A percentile compares a stretch with the other conserved stretches of the same genome.
Conservation (phyloP, 495 filamentous ascomycete species). For the Aspergillus mulundensis region DNA sequence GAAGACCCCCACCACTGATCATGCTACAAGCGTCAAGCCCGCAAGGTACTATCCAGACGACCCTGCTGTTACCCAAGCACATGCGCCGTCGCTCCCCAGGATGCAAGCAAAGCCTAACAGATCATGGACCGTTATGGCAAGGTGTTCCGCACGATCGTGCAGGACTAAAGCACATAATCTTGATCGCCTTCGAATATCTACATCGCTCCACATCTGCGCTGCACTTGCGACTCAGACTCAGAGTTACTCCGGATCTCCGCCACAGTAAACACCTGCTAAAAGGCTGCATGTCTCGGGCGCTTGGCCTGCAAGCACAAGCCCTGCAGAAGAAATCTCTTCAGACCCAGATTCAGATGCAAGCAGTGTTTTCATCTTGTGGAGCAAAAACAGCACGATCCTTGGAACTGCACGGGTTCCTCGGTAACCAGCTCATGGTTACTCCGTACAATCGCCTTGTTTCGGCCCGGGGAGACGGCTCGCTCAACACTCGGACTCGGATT, state of each 20-base stretch:
- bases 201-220: neutral
- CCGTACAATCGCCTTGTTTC: neutral
- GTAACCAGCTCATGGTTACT: constrained; percentile 1
- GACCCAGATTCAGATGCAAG: neutral
- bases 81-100: neutral
- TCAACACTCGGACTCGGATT: neutral
- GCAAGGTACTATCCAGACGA: neutral
- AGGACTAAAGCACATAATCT: constrained; percentile 8
- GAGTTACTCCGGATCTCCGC: neutral
- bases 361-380: constrained; percentile 2
- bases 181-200: neutral
- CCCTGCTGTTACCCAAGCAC: neutral
- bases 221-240: neutral
- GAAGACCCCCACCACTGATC: neutral
- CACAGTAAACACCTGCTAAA: neutral
- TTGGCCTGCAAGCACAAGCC: neutral
- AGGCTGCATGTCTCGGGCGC: neutral
- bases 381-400: constrained; percentile 1
- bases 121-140: neutral
- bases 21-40: neutral
- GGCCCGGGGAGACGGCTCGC: neutral
- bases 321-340: neutral
- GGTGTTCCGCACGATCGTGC: constrained; percentile 4
- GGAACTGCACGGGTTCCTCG: constrained; percentile 2
- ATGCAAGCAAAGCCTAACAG: neutral